Conservation (phyloP, 2,329 filamentous ascomycete species). For the Geosmithia putterillii region DNA sequence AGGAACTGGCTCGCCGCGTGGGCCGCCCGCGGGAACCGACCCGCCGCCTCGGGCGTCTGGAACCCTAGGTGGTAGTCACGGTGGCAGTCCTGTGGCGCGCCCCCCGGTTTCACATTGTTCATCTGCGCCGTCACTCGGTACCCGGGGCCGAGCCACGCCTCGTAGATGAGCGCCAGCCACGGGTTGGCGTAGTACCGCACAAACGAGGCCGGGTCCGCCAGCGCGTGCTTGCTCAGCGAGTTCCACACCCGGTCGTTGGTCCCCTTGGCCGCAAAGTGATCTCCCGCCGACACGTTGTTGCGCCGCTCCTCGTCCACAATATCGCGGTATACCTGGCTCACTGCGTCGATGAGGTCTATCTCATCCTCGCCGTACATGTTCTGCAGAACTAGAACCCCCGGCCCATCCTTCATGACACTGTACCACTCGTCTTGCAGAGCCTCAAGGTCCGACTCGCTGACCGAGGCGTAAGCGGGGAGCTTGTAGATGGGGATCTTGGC, state of each 20-base stretch:
- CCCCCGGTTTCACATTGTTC: slow-evolving; percentile 49
- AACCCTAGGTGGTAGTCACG: slow-evolving; percentile 55
- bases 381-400: slow-evolving; percentile 47
- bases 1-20: slow-evolving; percentile 44
- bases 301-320: slow-evolving; percentile 34
- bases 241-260: slow-evolving; percentile 54
- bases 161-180: slow-evolving; percentile 37
- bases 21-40: slow-evolving; percentile 34
- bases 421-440: slow-evolving; percentile 49
- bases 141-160: slow-evolving; percentile 45
- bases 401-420: slow-evolving; percentile 40
- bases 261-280: slow-evolving; percentile 46
- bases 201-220: slow-evolving; percentile 38
- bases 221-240: slow-evolving; percentile 48
- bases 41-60: slow-evolving; percentile 33
- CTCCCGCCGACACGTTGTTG: slow-evolving; percentile 28
- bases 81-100: slow-evolving; percentile 42
- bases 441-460: slow-evolving; percentile 9
- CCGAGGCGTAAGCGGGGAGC: slow-evolving; percentile 19
- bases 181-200: slow-evolving; percentile 47
- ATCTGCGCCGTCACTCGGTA: slow-evolving; percentile 51
- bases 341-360: slow-evolving; percentile 24
- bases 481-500: slow-evolving; percentile 46
- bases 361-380: slow-evolving; percentile 30
- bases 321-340: slow-evolving; percentile 30